Evolutionary conservation across 495 filamentous ascomycete genomes (phyloP).

Genomic region (Neurospora tetraspora): DNA sequence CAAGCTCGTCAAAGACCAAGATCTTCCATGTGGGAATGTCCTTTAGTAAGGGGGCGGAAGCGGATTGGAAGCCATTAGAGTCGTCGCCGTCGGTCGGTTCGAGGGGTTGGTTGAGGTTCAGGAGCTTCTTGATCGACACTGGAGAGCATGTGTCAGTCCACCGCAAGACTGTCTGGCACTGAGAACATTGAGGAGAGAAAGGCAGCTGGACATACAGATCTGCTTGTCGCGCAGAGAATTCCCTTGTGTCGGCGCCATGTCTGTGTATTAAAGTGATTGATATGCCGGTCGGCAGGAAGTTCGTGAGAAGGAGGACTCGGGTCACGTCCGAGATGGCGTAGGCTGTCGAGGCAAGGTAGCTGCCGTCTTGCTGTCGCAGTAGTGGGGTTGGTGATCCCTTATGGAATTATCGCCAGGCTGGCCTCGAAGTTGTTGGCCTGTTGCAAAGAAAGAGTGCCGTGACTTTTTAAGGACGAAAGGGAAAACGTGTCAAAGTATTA

Average conservation of each 20-base stretch:
- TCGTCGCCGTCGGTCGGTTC: conserved; percentile 45
- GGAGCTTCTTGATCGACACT: conserved; percentile 93
- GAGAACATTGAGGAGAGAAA: conserved; percentile 26
- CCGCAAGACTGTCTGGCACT: neutral
- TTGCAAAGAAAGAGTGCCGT: neutral
- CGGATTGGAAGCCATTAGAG: conserved; percentile 54
- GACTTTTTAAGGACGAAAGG: neutral
- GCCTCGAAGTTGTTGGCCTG: neutral
- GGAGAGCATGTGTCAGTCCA: conserved; percentile 11
- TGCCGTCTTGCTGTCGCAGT: neutral
- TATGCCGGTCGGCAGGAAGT: neutral
- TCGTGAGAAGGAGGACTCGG: neutral
- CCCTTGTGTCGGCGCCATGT: conserved; percentile 39
- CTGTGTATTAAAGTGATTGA: neutral
- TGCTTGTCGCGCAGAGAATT: conserved; percentile 89
- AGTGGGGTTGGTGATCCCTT: neutral
- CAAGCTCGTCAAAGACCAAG: conserved; percentile 38
- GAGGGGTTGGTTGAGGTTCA: conserved; percentile 80
- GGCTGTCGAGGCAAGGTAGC: neutral
- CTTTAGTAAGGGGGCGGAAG: conserved; percentile 72
- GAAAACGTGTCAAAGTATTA: neutral
- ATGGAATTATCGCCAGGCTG: neutral
- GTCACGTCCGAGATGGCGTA: neutral
- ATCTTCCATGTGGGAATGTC: conserved; percentile 63
- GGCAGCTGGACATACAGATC: conserved; percentile 54